Conservation (phyloP, 768 basidiomycete genomes). For the Chalciporus sphaerocephalus region DNA sequence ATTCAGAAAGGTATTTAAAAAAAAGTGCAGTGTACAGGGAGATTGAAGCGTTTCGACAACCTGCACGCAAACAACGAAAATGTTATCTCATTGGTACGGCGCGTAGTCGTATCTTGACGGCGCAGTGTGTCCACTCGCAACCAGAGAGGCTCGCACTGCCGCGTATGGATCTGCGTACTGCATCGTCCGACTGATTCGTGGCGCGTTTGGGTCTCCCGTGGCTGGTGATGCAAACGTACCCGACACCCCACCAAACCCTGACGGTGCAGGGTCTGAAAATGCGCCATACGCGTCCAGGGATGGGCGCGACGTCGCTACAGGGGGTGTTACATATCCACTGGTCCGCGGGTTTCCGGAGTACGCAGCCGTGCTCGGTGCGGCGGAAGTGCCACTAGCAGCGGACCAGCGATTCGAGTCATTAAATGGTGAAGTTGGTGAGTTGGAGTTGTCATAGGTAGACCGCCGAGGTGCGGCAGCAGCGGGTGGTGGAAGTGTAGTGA, state of each 20-base stretch:
- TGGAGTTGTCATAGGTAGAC: slow-evolving; percentile 24
- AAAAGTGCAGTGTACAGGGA: slow-evolving; percentile 8
- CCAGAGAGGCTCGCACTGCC: slow-evolving; percentile 63
- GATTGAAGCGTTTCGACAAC: slow-evolving; percentile 2
- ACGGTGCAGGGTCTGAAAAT: slow-evolving; percentile 83
- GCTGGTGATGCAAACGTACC: slow-evolving; percentile 34
- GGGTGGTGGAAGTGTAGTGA: slow-evolving; percentile 12
- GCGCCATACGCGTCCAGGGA: slow-evolving; percentile 89
- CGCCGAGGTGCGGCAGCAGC: slow-evolving; percentile 14
- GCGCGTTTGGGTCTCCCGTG: slow-evolving; percentile 29
- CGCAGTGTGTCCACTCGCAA: slow-evolving; percentile 27
- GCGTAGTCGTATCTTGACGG: slow-evolving; percentile 56
- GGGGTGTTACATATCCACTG: slow-evolving; percentile 30
- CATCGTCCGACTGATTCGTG: slow-evolving; percentile 83
- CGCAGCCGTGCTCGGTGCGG: slow-evolving; percentile 23
- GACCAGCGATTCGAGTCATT: slow-evolving; percentile 51
- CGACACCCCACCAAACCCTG: slow-evolving; percentile 54
- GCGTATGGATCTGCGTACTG: slow-evolving; percentile 90
- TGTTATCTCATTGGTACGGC: slow-evolving; percentile 40
- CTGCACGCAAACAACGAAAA: neutral
- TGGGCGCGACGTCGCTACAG: slow-evolving; percentile 43
- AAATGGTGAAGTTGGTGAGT: slow-evolving; percentile 39
- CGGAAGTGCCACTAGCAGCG: slow-evolving; percentile 26
- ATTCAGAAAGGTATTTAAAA: slow-evolving; percentile 5
- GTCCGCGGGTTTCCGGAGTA: slow-evolving; percentile 22